A percentile compares a stretch with the other conserved stretches of the same genome.
Conservation (phyloP, 1,284 basidiomycete genomes). For the Ceratobasidium sp. region DNA sequence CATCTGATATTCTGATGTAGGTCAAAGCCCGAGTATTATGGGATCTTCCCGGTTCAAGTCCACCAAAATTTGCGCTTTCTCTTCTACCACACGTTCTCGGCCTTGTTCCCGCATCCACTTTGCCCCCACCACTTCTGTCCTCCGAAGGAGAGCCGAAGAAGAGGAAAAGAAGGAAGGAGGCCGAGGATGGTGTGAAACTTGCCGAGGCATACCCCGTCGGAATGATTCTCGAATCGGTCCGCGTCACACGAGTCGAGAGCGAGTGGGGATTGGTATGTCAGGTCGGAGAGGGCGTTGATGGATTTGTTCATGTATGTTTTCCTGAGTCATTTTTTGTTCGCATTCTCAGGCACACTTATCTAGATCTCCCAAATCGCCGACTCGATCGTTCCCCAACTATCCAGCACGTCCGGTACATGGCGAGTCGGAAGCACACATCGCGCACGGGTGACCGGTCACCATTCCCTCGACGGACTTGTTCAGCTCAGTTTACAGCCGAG, state of each 20-base stretch:
- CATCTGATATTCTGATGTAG: constrained; percentile 50
- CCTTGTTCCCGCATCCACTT: constrained; percentile 57
- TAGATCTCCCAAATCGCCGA: constrained; percentile 96
- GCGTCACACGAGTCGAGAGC: constrained; percentile 77
- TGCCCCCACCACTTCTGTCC: background rate
- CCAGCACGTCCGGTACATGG: constrained; percentile 79
- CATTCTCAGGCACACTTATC: constrained; percentile 16
- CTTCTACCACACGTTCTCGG: constrained; percentile 77
- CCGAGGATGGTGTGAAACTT: constrained; percentile 53
- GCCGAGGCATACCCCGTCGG: constrained; percentile 79
- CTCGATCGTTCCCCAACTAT: constrained; percentile 85
- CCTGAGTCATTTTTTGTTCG: background rate
- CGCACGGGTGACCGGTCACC: constrained; percentile 91
- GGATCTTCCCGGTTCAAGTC: constrained; percentile 74
- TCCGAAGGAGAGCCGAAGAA: constrained; percentile 32
- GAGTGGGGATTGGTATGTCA: constrained; percentile 86
- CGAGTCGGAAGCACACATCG: constrained; percentile 82
- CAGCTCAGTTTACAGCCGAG: constrained; percentile 88
- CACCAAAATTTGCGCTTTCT: constrained; percentile 85
- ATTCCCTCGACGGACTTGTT: constrained; percentile 88
- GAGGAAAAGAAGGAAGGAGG: constrained; percentile 49
- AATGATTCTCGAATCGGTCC: constrained; percentile 75
- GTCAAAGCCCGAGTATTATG: constrained; percentile 91
- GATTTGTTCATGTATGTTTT: constrained; percentile 85
- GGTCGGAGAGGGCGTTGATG: constrained; percentile 73